These are phyloP conservation scores for Scutellaria barbata DNA, from an alignment of 257 asterid species.

Conservation along the genomic window DNA sequence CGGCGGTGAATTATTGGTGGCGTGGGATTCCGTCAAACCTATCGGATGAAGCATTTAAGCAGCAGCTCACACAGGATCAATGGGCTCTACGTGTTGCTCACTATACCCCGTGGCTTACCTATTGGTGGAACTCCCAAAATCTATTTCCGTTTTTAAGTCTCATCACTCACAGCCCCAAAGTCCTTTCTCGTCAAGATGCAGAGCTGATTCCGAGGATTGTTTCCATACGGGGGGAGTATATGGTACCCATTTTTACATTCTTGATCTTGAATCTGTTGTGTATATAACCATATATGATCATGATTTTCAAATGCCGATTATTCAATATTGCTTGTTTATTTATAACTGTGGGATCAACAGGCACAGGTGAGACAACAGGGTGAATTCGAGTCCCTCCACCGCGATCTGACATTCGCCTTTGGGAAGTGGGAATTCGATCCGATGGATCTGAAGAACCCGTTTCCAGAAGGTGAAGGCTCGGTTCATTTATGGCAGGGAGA, in stretches of 20 bases:
- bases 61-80: conserved; percentile 57
- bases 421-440: conserved; percentile 82
- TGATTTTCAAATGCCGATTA: too few relatives aligned
- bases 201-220: conserved; percentile 47
- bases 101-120: conserved; percentile 66
- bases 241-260: conserved; percentile 32
- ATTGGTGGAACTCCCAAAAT: conserved; percentile 84
- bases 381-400: conserved; percentile 64
- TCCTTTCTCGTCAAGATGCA: conserved; percentile 56
- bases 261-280: background rate
- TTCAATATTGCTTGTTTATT: background rate
- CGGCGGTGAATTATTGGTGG: conserved; percentile 81
- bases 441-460: conserved; percentile 57
- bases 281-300: too few relatives aligned
- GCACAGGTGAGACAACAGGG: conserved; percentile 70
- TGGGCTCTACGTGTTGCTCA: conserved; percentile 79
- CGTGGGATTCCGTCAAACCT: conserved; percentile 62
- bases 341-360: conserved; percentile 32
- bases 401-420: conserved; percentile 56
- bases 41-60: conserved; percentile 49
- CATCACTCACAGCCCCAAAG: conserved; percentile 36
- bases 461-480: conserved; percentile 48
- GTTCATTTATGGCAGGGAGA: conserved; percentile 85
- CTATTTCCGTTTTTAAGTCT: conserved; percentile 53
- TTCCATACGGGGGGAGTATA: conserved; percentile 32